phyloP scores from a whole-genome alignment of 352 stramenopile genomes.

The Phytopythium vexans region DNA sequence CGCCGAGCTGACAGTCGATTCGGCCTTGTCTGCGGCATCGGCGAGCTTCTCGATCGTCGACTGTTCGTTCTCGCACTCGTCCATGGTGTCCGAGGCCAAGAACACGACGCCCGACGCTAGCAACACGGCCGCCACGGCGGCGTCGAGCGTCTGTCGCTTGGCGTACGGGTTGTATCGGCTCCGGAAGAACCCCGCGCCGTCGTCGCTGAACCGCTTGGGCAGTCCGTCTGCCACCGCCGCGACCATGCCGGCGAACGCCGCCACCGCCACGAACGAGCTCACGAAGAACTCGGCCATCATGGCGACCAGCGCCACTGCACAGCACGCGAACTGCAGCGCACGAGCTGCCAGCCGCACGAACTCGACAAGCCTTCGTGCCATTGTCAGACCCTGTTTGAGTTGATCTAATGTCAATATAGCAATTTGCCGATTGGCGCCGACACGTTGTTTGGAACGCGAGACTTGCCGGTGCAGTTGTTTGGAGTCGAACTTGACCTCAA shows the following conservation, averaged over 20 bases:
- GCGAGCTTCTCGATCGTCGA: neutral
- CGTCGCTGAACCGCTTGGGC: neutral
- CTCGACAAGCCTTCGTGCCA: neutral
- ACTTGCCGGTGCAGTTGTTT: no score
- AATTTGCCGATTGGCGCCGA: no score
- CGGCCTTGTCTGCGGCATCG: conserved; percentile 2
- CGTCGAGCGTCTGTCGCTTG: conserved; percentile 3
- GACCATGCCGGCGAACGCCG: conserved; percentile 1
- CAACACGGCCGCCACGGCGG: conserved; percentile 1
- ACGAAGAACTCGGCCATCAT: conserved; percentile 8
- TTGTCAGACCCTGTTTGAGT: no score
- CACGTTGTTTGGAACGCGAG: no score
- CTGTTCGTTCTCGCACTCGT: neutral
- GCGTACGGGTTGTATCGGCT: conserved; percentile 3
- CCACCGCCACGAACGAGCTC: conserved; percentile 1
- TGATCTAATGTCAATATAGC: no score
- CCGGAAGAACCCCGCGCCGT: neutral
- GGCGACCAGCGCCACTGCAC: neutral
- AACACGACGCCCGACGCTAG: conserved; percentile 1
- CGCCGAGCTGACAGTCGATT: no score
- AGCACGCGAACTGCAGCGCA: conserved; percentile 2
- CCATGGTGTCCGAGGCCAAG: conserved; percentile 5
- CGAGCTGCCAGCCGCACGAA: neutral
- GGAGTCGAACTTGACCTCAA: no score
- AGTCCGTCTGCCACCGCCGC: neutral